A percentile compares a stretch with the other conserved stretches of the same genome.
phyloP scores from a whole-genome alignment of 2,329 filamentous ascomycete genomes.

The Penicillium sp. region DNA sequence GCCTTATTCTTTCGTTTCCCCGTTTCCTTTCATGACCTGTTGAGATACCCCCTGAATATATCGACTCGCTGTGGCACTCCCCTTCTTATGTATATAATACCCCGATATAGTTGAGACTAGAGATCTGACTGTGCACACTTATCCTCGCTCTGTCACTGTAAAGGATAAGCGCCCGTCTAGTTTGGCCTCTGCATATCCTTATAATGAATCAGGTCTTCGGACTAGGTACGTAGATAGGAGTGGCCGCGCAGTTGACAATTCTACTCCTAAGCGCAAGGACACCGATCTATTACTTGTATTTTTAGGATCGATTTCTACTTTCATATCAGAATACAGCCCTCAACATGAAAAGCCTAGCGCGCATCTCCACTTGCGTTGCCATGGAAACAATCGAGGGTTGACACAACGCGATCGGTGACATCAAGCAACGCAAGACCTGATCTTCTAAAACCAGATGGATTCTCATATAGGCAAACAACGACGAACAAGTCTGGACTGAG shows the following conservation, averaged over 20 bases:
- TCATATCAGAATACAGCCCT: not conserved
- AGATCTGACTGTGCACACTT: slow-evolving; percentile 26
- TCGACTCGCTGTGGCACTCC: slow-evolving; percentile 32
- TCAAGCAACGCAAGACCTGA: not conserved
- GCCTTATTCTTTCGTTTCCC: slow-evolving; percentile 16
- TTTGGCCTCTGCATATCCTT: not conserved
- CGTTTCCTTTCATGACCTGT: slow-evolving; percentile 28
- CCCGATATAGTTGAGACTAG: slow-evolving; percentile 27
- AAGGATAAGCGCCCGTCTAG: not conserved
- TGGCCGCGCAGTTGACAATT: not conserved
- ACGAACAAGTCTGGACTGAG: not conserved
- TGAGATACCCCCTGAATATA: slow-evolving; percentile 42
- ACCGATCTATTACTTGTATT: not conserved
- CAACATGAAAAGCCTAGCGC: not conserved
- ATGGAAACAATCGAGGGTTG: slow-evolving; percentile 26
- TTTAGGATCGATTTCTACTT: not conserved
- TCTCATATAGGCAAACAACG: not conserved
- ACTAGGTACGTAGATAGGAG: not conserved
- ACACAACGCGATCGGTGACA: not conserved
- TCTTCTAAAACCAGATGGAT: not conserved
- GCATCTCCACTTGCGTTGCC: slow-evolving; percentile 20
- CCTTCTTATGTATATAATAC: slow-evolving; percentile 39
- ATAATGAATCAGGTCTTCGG: not conserved
- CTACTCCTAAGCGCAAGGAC: too few species aligned
- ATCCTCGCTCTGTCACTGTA: not conserved